Conservation (phyloP, 2,329 filamentous ascomycete species). For the Epichloe gansuensis region DNA sequence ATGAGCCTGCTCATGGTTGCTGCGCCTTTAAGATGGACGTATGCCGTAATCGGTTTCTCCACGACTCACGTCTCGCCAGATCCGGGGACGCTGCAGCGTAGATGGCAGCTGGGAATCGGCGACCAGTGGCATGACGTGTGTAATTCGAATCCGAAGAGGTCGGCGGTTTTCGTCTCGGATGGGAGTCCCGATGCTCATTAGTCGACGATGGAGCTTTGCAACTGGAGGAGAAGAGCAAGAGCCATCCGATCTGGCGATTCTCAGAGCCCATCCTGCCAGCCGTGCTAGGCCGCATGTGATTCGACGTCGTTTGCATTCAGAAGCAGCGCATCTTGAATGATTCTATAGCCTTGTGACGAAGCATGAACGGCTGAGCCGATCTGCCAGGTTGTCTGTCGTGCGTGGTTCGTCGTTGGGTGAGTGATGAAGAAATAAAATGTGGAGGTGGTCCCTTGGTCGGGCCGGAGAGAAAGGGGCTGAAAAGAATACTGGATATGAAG, state of each 20-base stretch:
- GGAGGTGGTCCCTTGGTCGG: background rate
- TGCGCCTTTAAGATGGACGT: background rate
- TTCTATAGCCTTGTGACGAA: background rate
- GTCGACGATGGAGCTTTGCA: background rate
- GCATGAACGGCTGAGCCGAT: no score
- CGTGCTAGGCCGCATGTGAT: conserved; percentile 7
- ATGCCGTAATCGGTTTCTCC: background rate
- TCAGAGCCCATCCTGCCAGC: conserved; percentile 6
- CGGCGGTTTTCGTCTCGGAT: background rate
- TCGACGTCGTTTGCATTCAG: conserved; percentile 10
- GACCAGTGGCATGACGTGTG: background rate
- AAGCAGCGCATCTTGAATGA: conserved; percentile 12
- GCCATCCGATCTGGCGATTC: background rate
- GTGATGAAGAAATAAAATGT: background rate
- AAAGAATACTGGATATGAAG: no score
- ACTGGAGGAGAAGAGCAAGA: background rate
- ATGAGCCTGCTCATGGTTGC: conserved; percentile 13
- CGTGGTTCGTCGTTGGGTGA: background rate
- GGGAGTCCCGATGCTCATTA: background rate
- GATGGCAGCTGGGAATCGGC: background rate
- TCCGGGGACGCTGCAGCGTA: background rate
- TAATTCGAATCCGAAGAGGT: background rate
- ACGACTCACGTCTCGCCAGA: background rate
- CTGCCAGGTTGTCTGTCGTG: no score
- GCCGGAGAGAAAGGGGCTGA: background rate